Conservation (phyloP, 106 monocot species). For the Triglochin maritima region DNA sequence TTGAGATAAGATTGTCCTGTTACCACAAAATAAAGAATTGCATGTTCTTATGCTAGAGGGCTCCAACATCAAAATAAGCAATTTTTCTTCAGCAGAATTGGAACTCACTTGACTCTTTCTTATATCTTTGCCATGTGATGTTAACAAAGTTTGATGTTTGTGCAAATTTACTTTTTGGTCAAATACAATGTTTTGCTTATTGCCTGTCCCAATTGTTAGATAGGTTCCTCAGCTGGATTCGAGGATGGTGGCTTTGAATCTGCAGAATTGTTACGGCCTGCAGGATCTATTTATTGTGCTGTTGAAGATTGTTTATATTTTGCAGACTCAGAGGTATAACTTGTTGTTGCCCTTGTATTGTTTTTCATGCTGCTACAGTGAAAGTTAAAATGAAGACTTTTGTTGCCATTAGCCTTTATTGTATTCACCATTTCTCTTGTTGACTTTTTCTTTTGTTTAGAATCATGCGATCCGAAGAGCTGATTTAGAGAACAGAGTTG, state of each 20-base stretch:
- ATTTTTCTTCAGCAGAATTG: background rate
- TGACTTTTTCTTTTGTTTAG: slow-evolving; percentile 26
- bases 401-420: background rate
- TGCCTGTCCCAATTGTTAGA: slow-evolving; percentile 34
- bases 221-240: slow-evolving; percentile 81
- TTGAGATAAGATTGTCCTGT: background rate
- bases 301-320: slow-evolving; percentile 64
- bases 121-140: background rate
- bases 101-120: background rate
- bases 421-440: background rate
- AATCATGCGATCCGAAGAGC: slow-evolving; percentile 88
- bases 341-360: background rate
- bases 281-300: slow-evolving; percentile 56
- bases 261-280: slow-evolving; percentile 63
- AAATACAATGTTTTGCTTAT: background rate
- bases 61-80: background rate
- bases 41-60: background rate
- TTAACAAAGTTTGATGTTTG: too few species aligned
- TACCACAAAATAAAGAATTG: background rate
- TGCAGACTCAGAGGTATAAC: slow-evolving; percentile 76
- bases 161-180: background rate
- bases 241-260: slow-evolving; percentile 94
- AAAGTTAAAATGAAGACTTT: background rate
- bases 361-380: background rate
- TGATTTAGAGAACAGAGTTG: slow-evolving; percentile 48